A percentile compares a stretch with the other conserved stretches of the same genome.
Conservation (phyloP, 2,329 filamentous ascomycete species). For the Dendryphion nanum region DNA sequence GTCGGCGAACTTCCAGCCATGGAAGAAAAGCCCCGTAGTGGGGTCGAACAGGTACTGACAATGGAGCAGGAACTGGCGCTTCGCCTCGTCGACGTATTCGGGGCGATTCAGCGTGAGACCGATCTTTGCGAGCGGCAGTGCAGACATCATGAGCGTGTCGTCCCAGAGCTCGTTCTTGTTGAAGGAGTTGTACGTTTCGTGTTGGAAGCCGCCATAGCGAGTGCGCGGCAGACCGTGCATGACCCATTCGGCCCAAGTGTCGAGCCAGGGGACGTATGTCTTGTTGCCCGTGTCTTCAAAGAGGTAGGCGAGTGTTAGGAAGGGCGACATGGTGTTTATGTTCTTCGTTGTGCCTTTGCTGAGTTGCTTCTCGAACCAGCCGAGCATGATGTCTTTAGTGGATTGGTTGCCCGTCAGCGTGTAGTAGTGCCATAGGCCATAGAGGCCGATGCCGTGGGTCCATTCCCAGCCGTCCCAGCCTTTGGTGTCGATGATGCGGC, state of each 20-base stretch:
- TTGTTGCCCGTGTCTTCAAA: conserved; percentile 71
- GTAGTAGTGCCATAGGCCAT: conserved; percentile 82
- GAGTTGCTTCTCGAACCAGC: conserved; percentile 71
- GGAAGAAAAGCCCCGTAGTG: conserved; percentile 71
- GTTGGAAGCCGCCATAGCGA: conserved; percentile 70
- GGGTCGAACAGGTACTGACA: conserved; percentile 76
- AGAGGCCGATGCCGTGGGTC: conserved; percentile 77
- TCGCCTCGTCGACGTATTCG: conserved; percentile 74
- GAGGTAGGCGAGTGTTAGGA: conserved; percentile 73
- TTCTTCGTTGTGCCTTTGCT: conserved; percentile 76
- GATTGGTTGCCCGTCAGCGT: conserved; percentile 63
- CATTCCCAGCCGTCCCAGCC: conserved; percentile 83
- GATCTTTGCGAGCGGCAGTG: conserved; percentile 77
- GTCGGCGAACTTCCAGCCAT: conserved; percentile 76
- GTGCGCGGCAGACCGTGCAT: conserved; percentile 74
- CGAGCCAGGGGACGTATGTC: conserved; percentile 73
- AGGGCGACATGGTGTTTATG: conserved; percentile 81
- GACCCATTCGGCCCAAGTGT: conserved; percentile 80
- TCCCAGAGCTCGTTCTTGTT: conserved; percentile 80
- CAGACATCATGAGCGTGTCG: conserved; percentile 86
- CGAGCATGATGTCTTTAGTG: conserved; percentile 65
- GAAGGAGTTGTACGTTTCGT: conserved; percentile 68
- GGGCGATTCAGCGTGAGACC: conserved; percentile 67
- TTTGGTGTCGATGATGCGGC: conserved; percentile 78
- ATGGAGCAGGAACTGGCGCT: conserved; percentile 73